phyloP scores from a whole-genome alignment of 2,329 filamentous ascomycete species.

The Trichocomaceae sp. region DNA sequence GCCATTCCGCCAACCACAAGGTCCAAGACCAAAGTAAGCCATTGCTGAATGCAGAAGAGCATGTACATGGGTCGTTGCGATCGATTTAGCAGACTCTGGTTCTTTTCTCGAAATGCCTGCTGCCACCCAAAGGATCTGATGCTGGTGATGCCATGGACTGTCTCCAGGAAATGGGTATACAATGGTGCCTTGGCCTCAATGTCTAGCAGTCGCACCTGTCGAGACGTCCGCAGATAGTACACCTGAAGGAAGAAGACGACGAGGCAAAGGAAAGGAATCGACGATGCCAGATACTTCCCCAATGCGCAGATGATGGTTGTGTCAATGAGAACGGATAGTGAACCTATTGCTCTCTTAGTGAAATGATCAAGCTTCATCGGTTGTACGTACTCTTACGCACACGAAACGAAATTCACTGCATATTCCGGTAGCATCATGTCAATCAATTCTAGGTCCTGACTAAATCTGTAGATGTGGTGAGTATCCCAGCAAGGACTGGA shows the following conservation, averaged over 20 bases:
- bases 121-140: slow-evolving; percentile 52
- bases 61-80: slow-evolving; percentile 55
- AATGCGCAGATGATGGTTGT: no score
- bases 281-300: slow-evolving; percentile 40
- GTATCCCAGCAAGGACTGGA: slow-evolving; percentile 15
- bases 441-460: slow-evolving; percentile 25
- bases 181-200: slow-evolving; percentile 56
- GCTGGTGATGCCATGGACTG: slow-evolving; percentile 49
- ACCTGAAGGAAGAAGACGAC: slow-evolving; percentile 48
- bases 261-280: slow-evolving; percentile 41
- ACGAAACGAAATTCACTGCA: no score
- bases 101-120: slow-evolving; percentile 40
- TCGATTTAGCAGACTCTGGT: slow-evolving; percentile 40
- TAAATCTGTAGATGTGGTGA: slow-evolving; percentile 21
- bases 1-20: slow-evolving; percentile 46
- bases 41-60: slow-evolving; percentile 51
- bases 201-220: slow-evolving; percentile 55
- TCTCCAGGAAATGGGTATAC: slow-evolving; percentile 53
- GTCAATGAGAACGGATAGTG: no score
- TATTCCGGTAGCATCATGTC: slow-evolving; percentile 14
- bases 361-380: no score
- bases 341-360: no score
- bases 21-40: slow-evolving; percentile 49
- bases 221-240: slow-evolving; percentile 55
- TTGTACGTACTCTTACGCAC: no score